Evolutionary conservation across 140 eudicot genomes (phyloP), one percentile per base, ranked within the genome.

Genomic region (Senecio squalidus): DNA sequence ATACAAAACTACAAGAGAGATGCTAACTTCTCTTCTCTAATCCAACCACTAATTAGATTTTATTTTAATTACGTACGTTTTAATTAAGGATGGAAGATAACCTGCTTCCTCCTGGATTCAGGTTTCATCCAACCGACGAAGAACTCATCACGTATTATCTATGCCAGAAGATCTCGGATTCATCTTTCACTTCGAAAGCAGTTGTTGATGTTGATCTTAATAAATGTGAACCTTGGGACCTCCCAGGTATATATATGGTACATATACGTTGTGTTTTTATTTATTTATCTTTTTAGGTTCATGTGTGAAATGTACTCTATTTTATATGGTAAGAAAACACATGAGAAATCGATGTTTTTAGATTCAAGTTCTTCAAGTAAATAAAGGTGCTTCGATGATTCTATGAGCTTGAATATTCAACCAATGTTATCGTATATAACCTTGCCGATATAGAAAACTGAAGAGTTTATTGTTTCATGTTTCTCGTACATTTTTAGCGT

Each of bases 51-150:
- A 55, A 29, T n/a, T 45, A 27, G 13, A 50, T 41, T 59, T 52
- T 73, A 73, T 60, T 34, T 11, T 23, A 34, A 20, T 15, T 25
- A 25, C 18, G 11, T 10, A 48, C 40, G 31, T 40, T 40, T 14
- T 10, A 4, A 10, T 23, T n/a, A 3, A 52, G 73, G 73, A 88
- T 80, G 95, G 85, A 76, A 76, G 86, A 80, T 23, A 72, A 56
- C 26, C n/a, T n/a, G n/a, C 97, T 89, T 73, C 97, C 95, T 85
- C 97, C 97, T 8, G 97, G 97, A 2, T 89, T 89, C 69, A 67
- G 97, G 58, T 89, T 89, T 40, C 97, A 89, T 65, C 97, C 97
- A 36, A 89, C 92, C 22, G 97, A 89, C 55, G 97, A 89, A 83
- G 97, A 89, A 76, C 95, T 89, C 74, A 82, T 89, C 59, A 82